These are phyloP conservation scores for Hyaloraphidium curvatum DNA, from an alignment of 192 early-diverging fungal genomes.

Conservation along the genomic window DNA sequence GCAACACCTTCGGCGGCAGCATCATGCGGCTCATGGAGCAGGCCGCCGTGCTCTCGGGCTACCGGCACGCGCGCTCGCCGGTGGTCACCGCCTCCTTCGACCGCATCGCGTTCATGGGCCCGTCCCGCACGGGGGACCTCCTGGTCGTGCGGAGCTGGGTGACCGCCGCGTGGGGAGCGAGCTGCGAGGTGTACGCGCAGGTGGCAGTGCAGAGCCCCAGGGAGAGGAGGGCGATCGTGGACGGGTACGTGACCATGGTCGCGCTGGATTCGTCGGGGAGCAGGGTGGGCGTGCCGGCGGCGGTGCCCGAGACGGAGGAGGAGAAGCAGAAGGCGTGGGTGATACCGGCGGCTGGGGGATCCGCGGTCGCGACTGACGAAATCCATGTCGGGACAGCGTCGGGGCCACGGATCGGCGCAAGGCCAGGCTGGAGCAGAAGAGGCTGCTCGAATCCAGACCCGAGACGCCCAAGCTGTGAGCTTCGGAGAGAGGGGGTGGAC, in stretches of 20 bases:
- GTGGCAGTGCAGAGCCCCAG: slow-evolving; percentile 3
- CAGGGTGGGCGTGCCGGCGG: slow-evolving; percentile 10
- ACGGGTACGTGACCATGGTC: slow-evolving; percentile 7
- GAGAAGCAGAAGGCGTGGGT: too few species aligned
- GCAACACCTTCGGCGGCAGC: slow-evolving; percentile 4
- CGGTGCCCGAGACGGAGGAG: slow-evolving; percentile 16
- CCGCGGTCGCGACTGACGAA: too few species aligned
- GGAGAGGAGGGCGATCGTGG: not conserved
- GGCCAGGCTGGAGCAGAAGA: too few species aligned
- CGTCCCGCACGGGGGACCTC: not conserved
- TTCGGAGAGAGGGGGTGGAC: too few species aligned
- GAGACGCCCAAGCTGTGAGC: too few species aligned
- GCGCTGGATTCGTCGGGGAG: slow-evolving; percentile 1
- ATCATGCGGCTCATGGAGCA: slow-evolving; percentile 5
- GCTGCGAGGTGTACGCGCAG: not conserved
- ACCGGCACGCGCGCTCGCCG: slow-evolving; percentile 2
- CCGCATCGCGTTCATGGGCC: not conserved
- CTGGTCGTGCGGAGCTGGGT: not conserved
- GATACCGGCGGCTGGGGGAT: too few species aligned
- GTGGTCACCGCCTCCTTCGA: slow-evolving; percentile 7
- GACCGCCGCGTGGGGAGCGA: not conserved
- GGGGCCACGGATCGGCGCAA: too few species aligned
- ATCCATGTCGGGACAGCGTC: too few species aligned
- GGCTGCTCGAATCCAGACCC: too few species aligned
- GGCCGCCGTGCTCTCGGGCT: slow-evolving; percentile 2